phyloP scores from a whole-genome alignment of 2,329 filamentous ascomycete species.

The Trichophyton equinum region DNA sequence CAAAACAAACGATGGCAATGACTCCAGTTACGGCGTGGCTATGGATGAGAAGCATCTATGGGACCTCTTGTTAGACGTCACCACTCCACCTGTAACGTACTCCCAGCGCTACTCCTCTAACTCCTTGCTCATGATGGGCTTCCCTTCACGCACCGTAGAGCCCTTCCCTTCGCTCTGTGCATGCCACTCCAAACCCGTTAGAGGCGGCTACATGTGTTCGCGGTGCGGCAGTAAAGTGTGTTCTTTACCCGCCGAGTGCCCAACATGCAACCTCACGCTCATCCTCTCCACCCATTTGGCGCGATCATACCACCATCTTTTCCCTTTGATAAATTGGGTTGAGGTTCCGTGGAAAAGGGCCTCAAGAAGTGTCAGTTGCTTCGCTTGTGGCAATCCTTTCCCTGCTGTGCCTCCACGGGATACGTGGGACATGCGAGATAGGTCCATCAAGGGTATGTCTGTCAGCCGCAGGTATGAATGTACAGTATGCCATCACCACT shows the following conservation, averaged over 20 bases:
- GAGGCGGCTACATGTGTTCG: constrained; percentile 83
- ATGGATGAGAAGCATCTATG: constrained; percentile 78
- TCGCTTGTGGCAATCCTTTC: constrained; percentile 64
- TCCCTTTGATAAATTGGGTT: constrained; percentile 78
- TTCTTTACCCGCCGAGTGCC: constrained; percentile 77
- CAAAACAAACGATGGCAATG: constrained; percentile 72
- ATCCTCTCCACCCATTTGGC: constrained; percentile 90
- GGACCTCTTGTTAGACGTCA: constrained; percentile 76
- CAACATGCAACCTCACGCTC: constrained; percentile 77
- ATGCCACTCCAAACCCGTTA: constrained; percentile 70
- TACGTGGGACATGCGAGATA: constrained; percentile 24
- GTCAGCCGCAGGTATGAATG: constrained; percentile 85
- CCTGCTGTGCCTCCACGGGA: constrained; percentile 38
- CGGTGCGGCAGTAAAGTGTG: constrained; percentile 84
- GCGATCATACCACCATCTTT: constrained; percentile 85
- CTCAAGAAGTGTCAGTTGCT: constrained; percentile 51
- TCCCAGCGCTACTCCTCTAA: constrained; percentile 39
- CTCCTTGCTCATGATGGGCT: constrained; percentile 88
- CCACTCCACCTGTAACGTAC: constrained; percentile 76
- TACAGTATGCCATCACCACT: constrained; percentile 73
- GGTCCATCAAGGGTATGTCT: constrained; percentile 51
- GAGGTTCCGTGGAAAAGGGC: constrained; percentile 78
- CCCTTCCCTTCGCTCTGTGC: constrained; percentile 66
- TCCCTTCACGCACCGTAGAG: constrained; percentile 74
- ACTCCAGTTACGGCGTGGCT: constrained; percentile 62